These are phyloP conservation scores for Coemansia sp. DNA, from an alignment of 192 early-diverging fungal genomes.

Conservation along the genomic window DNA sequence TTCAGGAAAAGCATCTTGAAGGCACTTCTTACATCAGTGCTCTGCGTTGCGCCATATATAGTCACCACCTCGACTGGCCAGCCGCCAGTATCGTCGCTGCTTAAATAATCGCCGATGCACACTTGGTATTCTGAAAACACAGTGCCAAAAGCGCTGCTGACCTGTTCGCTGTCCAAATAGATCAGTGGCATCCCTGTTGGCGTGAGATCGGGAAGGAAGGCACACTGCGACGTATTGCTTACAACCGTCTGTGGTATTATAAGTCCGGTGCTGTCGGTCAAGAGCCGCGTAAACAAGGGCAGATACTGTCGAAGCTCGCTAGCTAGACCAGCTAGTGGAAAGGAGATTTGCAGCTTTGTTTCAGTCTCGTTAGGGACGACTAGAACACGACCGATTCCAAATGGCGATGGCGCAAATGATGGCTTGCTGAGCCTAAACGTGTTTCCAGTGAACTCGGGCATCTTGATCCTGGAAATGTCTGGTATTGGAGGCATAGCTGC, in stretches of 20 bases:
- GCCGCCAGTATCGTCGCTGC: constrained; percentile 10
- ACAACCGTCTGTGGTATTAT: constrained; percentile 27
- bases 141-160: constrained; percentile 18
- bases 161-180: constrained; percentile 40
- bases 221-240: constrained; percentile 10
- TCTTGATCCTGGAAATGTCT: constrained; percentile 48
- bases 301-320: constrained; percentile 40
- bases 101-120: constrained; percentile 31
- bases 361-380: constrained; percentile 16
- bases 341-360: constrained; percentile 39
- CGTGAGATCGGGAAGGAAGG: constrained; percentile 21
- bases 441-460: constrained; percentile 23
- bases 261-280: constrained; percentile 25
- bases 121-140: constrained; percentile 26
- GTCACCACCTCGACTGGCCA: constrained; percentile 53
- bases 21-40: constrained; percentile 15
- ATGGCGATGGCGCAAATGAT: constrained; percentile 19
- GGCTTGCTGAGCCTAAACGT: constrained; percentile 17
- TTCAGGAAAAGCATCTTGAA: constrained; percentile 40
- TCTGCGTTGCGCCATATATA: constrained; percentile 30
- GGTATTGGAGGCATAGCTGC: constrained; percentile 68
- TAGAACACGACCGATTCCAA: constrained; percentile 42
- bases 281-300: constrained; percentile 33
- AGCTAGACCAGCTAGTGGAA: constrained; percentile 34
- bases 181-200: constrained; percentile 37